A percentile compares a stretch with the other conserved stretches of the same genome.
These are phyloP conservation scores for Sisymbrium altissimum DNA, from an alignment of 345 rosid species.

Conservation along the genomic window DNA sequence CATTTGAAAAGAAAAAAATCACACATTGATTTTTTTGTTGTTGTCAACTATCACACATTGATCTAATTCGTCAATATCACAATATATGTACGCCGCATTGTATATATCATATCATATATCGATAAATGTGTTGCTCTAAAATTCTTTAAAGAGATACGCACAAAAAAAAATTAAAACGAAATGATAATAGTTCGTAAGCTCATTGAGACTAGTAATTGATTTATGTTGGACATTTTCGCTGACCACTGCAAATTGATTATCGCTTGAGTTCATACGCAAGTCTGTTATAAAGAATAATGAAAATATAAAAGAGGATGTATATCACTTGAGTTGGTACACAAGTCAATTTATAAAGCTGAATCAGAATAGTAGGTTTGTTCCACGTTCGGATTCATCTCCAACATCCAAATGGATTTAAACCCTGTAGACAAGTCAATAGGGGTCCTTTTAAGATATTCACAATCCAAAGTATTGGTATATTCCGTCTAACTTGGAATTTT, in stretches of 20 bases:
- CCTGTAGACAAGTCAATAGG: constrained; percentile 10
- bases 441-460: constrained; percentile 27
- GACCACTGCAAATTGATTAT: background rate
- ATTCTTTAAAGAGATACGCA: background rate
- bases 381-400: constrained; percentile 8
- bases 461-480: constrained; percentile 12
- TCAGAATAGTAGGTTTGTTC: constrained; percentile 4
- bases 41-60: no score
- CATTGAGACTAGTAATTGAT: background rate
- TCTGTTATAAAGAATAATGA: background rate
- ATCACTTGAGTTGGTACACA: background rate
- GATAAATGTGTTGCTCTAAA: background rate
- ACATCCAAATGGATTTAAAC: constrained; percentile 13
- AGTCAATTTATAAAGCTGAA: background rate
- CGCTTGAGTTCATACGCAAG: background rate
- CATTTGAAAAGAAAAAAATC: background rate
- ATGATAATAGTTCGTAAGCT: background rate
- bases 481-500: constrained; percentile 10
- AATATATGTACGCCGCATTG: background rate
- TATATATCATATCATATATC: background rate
- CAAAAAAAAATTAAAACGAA: background rate
- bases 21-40: no score
- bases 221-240: background rate
- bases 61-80: no score
- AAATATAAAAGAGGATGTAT: background rate